Conservation (phyloP, 306 rosid genomes). For the Hippophae gyantsensis region DNA sequence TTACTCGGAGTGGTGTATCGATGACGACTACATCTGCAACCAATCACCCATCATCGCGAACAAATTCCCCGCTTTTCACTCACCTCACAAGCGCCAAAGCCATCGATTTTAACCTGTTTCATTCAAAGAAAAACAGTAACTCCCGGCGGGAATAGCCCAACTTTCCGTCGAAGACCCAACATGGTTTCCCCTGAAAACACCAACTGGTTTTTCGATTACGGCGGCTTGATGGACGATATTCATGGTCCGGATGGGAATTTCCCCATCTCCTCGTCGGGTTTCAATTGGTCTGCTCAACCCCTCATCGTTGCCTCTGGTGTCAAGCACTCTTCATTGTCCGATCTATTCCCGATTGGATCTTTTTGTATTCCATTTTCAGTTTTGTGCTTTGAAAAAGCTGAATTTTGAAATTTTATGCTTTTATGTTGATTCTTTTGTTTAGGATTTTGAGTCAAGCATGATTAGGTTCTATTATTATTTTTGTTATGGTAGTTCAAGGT, state of each 20-base stretch:
- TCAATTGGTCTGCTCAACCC: slow-evolving; percentile 59
- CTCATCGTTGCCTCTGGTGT: slow-evolving; percentile 34
- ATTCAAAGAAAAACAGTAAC: slow-evolving; percentile 11
- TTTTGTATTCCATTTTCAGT: not conserved
- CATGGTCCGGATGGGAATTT: slow-evolving; percentile 53
- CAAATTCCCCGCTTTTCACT: slow-evolving; percentile 13
- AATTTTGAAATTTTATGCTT: not conserved
- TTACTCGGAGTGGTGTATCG: too few relatives aligned
- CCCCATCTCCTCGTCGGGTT: slow-evolving; percentile 40
- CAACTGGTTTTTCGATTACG: slow-evolving; percentile 83
- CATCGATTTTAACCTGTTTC: slow-evolving; percentile 15
- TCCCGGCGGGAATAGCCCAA: slow-evolving; percentile 9
- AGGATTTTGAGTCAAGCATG: too few relatives aligned
- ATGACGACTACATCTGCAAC: too few relatives aligned
- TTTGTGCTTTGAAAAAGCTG: not conserved
- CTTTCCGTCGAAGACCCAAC: slow-evolving; percentile 19
- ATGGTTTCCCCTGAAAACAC: slow-evolving; percentile 90
- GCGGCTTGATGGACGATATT: slow-evolving; percentile 56
- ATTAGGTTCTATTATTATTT: too few relatives aligned
- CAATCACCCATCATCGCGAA: too few relatives aligned
- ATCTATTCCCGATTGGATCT: not conserved
- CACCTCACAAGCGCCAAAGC: slow-evolving; percentile 9
- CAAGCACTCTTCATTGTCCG: slow-evolving; percentile 28
- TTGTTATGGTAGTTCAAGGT: too few relatives aligned
- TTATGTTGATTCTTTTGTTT: too few relatives aligned